Percentiles rank a stretch among this genome's conserved stretches.
phyloP scores from a whole-genome alignment of 148 eudicot genomes.

The Rhododendron simsii region DNA sequence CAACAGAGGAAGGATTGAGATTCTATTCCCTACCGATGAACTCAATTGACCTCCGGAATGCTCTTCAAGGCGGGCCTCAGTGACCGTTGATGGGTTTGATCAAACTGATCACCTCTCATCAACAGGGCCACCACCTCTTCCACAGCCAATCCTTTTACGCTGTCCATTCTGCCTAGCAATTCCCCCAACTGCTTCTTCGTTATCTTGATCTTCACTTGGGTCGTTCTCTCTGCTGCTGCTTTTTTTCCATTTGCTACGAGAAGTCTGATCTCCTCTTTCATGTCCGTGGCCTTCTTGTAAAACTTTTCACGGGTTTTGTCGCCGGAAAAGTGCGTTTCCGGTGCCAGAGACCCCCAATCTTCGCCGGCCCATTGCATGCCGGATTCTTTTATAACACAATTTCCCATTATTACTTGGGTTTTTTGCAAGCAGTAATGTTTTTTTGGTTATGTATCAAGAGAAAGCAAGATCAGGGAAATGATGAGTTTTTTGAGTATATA shows the following conservation, averaged over 20 bases:
- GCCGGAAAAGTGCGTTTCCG: not conserved
- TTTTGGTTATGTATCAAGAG: not conserved
- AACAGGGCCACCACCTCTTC: slow-evolving; percentile 35
- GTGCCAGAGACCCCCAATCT: slow-evolving; percentile 21
- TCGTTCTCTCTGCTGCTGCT: not conserved
- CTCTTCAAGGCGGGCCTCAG: slow-evolving; percentile 58
- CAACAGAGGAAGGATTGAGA: not conserved
- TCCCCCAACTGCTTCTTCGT: slow-evolving; percentile 34
- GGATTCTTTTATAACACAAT: slow-evolving; percentile 19
- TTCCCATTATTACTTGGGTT: slow-evolving; percentile 20
- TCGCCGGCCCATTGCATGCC: slow-evolving; percentile 30
- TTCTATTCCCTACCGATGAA: not conserved
- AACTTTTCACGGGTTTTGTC: not conserved
- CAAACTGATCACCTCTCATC: slow-evolving; percentile 29
- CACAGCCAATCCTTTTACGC: slow-evolving; percentile 19
- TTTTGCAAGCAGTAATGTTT: not conserved
- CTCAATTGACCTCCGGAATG: slow-evolving; percentile 38
- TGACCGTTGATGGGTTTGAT: slow-evolving; percentile 28
- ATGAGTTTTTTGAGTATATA: not conserved
- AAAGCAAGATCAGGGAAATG: not conserved
- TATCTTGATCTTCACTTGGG: slow-evolving; percentile 36
- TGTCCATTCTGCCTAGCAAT: slow-evolving; percentile 17
- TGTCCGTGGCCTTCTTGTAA: not conserved
- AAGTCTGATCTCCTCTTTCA: too few relatives aligned
- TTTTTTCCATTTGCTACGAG: not conserved